These are phyloP conservation scores for Beauveria australis DNA, from an alignment of 2,329 filamentous ascomycete species.

Conservation along the genomic window DNA sequence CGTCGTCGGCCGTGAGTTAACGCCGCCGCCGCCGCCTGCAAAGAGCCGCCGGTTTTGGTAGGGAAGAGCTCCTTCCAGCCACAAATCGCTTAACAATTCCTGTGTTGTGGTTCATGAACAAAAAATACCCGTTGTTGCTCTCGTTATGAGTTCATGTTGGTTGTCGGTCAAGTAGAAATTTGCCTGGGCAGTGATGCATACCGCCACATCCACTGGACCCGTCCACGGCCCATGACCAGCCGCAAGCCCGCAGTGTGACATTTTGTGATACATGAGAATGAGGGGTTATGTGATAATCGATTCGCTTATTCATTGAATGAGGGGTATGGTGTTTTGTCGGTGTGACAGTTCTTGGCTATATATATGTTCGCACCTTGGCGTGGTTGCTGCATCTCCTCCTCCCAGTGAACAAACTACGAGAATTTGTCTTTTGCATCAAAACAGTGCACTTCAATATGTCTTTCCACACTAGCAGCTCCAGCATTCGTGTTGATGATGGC, in stretches of 20 bases:
- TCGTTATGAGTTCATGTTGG: neutral
- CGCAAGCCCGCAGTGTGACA: neutral
- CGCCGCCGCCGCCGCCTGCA: too few relatives aligned
- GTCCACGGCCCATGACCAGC: conserved; percentile 1
- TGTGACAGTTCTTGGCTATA: neutral
- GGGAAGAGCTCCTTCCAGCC: too few relatives aligned
- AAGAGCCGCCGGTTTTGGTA: too few relatives aligned
- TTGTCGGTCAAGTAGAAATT: neutral
- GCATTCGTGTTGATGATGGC: conserved; percentile 41
- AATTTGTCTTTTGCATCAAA: neutral
- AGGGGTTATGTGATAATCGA: neutral
- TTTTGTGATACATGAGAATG: neutral
- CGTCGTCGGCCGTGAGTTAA: too few relatives aligned
- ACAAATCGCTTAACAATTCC: too few relatives aligned
- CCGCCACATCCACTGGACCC: conserved; percentile 1
- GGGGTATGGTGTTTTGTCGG: neutral
- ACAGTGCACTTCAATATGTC: neutral
- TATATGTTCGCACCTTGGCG: neutral
- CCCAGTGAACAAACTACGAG: too few relatives aligned
- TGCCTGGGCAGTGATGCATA: conserved; percentile 1
- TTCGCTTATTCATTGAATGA: neutral
- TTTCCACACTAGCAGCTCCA: conserved; percentile 40
- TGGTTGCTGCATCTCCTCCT: too few relatives aligned
- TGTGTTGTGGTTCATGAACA: too few relatives aligned
- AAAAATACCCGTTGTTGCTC: neutral